Base-by-base conservation (phyloP, 164 flowering plant genomes). In the Kalanchoe fedtschenkoi region DNA sequence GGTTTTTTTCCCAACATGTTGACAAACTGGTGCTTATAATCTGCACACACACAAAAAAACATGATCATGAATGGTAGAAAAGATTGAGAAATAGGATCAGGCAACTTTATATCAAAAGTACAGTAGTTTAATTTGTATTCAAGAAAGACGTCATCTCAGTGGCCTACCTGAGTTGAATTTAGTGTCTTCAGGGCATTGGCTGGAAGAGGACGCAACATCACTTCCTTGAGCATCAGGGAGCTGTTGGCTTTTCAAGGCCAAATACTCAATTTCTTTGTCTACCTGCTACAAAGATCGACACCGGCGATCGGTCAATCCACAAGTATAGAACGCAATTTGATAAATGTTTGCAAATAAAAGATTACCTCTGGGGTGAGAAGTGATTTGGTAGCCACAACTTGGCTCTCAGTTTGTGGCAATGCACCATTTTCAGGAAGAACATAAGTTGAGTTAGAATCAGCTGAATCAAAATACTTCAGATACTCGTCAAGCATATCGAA, bases 1-100 rank as follows among this genome's bases (percentile, higher is more conserved):
- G 81, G 75, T 21, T 80, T 65, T 63, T 67, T 61, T n/a, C 80
- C 82, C 77, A 80, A 69, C 81, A 80, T 72, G 42, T 74, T 74
- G 34, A 70, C 21, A 60, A 75, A 77, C 8, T 80, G 70, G 61
- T 59, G 51, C 51, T 76, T 70, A 10, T 46, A 22, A 71, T 75
- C 92, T 86, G 79, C 76, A 77, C 6, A 13, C 17, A 42, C 24
- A 43, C 21, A 66, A 21, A n/a, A 0, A 66, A 61, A 17, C 42
- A 58, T n/a, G 38, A 7, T 19, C 19, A 6, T 2, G 56, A 35
- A 34, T 8, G 24, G 6, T 6, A 29, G 24, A 22, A 22, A 26
- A 34, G 51, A 34, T 0, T 22, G 17, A 41, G 3, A 41, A n/a
- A 6, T 19, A 19, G 19, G 21, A 44, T 44, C 5, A n/a, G 24